Conservation (phyloP, 352 stramenopile genomes). For the Phytopythium cucurbitacearum region DNA sequence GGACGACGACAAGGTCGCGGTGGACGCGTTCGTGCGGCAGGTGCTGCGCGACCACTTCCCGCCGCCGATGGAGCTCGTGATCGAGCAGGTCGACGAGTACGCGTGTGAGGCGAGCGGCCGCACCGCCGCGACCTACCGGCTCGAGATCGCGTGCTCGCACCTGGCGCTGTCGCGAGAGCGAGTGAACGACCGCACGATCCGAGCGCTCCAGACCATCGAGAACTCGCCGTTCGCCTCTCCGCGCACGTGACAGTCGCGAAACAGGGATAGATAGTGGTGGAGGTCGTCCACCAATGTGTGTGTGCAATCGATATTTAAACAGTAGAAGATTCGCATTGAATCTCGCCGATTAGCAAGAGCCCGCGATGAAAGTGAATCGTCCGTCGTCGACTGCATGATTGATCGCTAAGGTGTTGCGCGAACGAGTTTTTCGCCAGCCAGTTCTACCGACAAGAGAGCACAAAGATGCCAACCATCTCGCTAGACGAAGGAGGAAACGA, state of each 20-base stretch:
- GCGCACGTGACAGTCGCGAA: constrained; percentile 11
- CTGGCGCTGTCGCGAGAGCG: constrained; percentile 43
- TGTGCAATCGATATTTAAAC: too few relatives aligned
- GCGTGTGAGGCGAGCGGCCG: constrained; percentile 39
- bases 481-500: too few relatives aligned
- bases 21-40: constrained; percentile 33
- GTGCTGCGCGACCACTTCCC: constrained; percentile 50
- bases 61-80: constrained; percentile 19
- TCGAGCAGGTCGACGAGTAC: constrained; percentile 57
- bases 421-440: too few relatives aligned
- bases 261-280: background rate
- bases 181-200: constrained; percentile 37
- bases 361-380: too few relatives aligned
- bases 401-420: too few relatives aligned
- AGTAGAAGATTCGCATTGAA: too few relatives aligned
- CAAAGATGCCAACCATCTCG: too few relatives aligned
- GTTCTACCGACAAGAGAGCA: too few relatives aligned
- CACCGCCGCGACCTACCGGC: constrained; percentile 58
- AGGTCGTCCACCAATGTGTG: too few relatives aligned
- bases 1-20: constrained; percentile 40
- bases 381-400: too few relatives aligned
- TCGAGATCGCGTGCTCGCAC: constrained; percentile 33
- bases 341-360: too few relatives aligned
- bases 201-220: constrained; percentile 40
- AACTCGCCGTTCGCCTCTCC: constrained; percentile 54